Percentiles rank a stretch among this genome's conserved stretches.
phyloP scores from a whole-genome alignment of 169 alveolate species.

The Plasmodium ovale region DNA sequence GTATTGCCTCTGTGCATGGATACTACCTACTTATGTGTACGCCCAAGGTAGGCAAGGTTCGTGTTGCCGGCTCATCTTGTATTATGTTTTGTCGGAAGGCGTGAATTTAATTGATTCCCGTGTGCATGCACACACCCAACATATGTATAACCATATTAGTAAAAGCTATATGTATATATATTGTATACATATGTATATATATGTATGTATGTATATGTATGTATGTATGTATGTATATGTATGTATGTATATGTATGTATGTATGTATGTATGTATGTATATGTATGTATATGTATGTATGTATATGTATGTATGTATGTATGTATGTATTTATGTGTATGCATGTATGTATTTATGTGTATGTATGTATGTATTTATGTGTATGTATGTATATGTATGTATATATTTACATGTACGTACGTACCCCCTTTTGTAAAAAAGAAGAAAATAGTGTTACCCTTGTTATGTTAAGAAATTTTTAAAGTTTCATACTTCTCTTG shows the following conservation, averaged over 20 bases:
- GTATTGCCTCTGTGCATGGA: too few species aligned
- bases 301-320: background rate
- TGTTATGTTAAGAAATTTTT: too few species aligned
- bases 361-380: background rate
- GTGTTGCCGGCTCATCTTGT: too few species aligned
- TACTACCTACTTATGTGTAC: too few species aligned
- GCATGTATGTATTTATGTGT: background rate
- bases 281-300: background rate
- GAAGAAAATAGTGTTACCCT: background rate
- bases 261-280: background rate
- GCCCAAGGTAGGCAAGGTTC: too few species aligned
- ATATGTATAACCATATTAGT: too few species aligned
- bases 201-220: background rate
- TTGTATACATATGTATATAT: background rate
- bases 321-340: background rate
- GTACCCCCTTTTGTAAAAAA: background rate
- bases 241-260: background rate
- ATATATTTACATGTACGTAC: background rate
- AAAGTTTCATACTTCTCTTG: constrained; percentile 1
- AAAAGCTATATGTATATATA: background rate
- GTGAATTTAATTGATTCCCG: too few species aligned
- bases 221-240: background rate
- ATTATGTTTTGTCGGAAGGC: too few species aligned
- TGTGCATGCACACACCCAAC: too few species aligned
- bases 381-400: constrained; percentile 1